Conservation (phyloP, 805 yeast genomes). For the Candida patagonica region DNA sequence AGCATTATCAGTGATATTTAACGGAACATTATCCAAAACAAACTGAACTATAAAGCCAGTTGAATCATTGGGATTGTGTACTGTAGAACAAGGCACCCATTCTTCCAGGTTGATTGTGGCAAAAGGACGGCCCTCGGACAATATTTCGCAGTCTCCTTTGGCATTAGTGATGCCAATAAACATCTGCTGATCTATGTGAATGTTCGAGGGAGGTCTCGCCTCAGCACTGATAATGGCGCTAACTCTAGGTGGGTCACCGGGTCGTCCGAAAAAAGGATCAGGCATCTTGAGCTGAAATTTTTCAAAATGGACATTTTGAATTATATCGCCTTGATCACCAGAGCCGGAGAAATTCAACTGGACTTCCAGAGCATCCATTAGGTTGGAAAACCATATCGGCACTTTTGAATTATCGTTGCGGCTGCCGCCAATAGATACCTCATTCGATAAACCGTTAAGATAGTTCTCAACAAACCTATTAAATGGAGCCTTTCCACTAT, state of each 20-base stretch:
- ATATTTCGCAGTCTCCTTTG: constrained; percentile 35
- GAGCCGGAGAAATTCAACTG: constrained; percentile 19
- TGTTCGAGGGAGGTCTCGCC: constrained; percentile 18
- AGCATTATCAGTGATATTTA: constrained; percentile 34
- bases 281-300: constrained; percentile 18
- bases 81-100: constrained; percentile 37
- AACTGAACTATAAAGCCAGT: constrained; percentile 30
- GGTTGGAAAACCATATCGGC: constrained; percentile 15
- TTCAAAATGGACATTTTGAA: constrained; percentile 20
- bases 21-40: constrained; percentile 34
- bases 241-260: constrained; percentile 15
- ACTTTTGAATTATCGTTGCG: constrained; percentile 2
- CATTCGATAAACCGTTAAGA: constrained; percentile 19
- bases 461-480: constrained; percentile 20
- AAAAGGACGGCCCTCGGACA: constrained; percentile 33
- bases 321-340: constrained; percentile 19
- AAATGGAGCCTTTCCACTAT: constrained; percentile 19
- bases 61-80: constrained; percentile 8
- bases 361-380: constrained; percentile 10
- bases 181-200: constrained; percentile 18
- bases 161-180: constrained; percentile 29
- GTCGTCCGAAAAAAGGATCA: constrained; percentile 8
- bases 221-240: constrained; percentile 22
- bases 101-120: constrained; percentile 35
- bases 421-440: constrained; percentile 18